A percentile compares a stretch with the other conserved stretches of the same genome.
Conservation (phyloP, 495 filamentous ascomycete genomes). For the Geoglossum glabrum region DNA sequence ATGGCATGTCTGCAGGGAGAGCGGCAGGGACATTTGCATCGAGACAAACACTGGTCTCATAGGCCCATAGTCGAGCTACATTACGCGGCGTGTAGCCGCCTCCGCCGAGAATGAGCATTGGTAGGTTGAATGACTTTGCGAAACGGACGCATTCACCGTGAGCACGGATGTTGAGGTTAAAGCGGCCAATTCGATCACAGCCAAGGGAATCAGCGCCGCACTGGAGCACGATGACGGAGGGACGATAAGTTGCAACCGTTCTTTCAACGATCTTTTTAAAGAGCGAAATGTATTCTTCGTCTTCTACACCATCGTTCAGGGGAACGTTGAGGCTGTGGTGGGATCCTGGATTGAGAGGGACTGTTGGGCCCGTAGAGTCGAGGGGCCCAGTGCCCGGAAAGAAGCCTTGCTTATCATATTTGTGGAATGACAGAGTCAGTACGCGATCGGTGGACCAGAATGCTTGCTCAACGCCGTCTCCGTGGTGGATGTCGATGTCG, state of each 20-base stretch:
- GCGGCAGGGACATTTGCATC: conserved; percentile 52
- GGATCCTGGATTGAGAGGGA: conserved; percentile 39
- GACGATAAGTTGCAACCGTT: conserved; percentile 56
- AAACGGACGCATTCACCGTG: conserved; percentile 83
- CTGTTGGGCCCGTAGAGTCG: conserved; percentile 35
- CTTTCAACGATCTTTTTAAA: conserved; percentile 64
- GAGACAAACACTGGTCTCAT: conserved; percentile 82
- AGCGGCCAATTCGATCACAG: conserved; percentile 79
- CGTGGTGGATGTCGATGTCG: conserved; percentile 97
- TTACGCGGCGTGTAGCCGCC: conserved; percentile 97
- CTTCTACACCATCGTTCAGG: conserved; percentile 66
- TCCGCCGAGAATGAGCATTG: conserved; percentile 77
- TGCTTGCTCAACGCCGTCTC: conserved; percentile 93
- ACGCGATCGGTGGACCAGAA: conserved; percentile 96
- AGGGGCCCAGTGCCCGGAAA: conserved; percentile 47
- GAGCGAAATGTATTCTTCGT: conserved; percentile 69
- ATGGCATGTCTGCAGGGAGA: conserved; percentile 52
- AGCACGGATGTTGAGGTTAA: conserved; percentile 87
- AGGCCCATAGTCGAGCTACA: conserved; percentile 87
- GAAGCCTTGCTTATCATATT: conserved; percentile 70
- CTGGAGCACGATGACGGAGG: conserved; percentile 79
- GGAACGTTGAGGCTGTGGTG: conserved; percentile 49
- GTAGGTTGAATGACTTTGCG: conserved; percentile 56
- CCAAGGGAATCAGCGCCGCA: conserved; percentile 92
- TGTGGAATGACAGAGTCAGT: conserved; percentile 96